phyloP scores from a whole-genome alignment of 768 basidiomycete species.

The Xerocomellus chrysenteron region DNA sequence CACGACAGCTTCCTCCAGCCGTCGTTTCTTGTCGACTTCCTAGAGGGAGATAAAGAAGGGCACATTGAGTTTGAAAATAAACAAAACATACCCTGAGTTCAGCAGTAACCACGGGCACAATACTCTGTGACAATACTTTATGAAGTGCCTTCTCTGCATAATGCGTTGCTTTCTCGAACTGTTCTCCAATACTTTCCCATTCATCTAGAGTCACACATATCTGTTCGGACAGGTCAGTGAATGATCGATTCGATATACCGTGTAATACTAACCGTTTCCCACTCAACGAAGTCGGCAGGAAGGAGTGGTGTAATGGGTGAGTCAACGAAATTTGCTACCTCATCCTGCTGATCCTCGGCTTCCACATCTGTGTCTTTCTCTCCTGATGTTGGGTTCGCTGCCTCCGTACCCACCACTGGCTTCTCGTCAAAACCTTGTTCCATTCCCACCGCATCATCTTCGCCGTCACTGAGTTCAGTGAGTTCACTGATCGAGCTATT shows the following conservation, averaged over 20 bases:
- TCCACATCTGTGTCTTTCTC: not conserved
- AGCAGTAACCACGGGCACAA: conserved; percentile 70
- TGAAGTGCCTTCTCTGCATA: conserved; percentile 79
- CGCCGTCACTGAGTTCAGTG: conserved; percentile 64
- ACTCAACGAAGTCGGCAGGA: conserved; percentile 70
- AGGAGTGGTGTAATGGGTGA: conserved; percentile 16
- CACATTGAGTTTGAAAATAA: not conserved
- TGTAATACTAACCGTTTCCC: conserved; percentile 77
- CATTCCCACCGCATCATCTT: conserved; percentile 26
- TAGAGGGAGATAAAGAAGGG: conserved; percentile 28
- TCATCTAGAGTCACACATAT: conserved; percentile 81
- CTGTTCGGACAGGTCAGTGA: conserved; percentile 38
- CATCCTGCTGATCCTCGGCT: conserved; percentile 3
- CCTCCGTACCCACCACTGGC: conserved; percentile 1
- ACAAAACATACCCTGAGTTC: conserved; percentile 54
- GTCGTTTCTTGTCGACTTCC: conserved; percentile 63
- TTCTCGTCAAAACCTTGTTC: conserved; percentile 2
- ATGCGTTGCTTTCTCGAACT: conserved; percentile 73
- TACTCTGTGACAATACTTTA: conserved; percentile 58
- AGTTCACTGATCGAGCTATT: conserved; percentile 67
- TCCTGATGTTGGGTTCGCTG: not conserved
- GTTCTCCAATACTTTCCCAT: conserved; percentile 79
- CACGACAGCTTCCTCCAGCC: conserved; percentile 69
- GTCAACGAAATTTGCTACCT: not conserved
- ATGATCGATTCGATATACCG: not conserved